Conservation (phyloP, 495 filamentous ascomycete species). For the Lophiostoma macrostomum region DNA sequence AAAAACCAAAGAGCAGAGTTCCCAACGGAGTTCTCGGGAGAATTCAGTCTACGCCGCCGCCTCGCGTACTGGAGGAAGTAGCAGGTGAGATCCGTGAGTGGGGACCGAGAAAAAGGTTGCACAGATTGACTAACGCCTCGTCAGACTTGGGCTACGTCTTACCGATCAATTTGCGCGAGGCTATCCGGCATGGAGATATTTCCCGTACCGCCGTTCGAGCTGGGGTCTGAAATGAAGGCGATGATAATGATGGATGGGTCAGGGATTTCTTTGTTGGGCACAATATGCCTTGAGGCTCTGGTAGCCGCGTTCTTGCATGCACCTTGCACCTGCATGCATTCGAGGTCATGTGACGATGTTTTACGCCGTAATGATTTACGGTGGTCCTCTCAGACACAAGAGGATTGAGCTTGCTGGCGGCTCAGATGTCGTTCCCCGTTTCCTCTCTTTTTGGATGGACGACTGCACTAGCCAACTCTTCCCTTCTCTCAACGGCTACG, state of each 20-base stretch:
- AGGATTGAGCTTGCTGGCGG: slow-evolving; percentile 29
- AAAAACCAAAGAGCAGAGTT: slow-evolving; percentile 44
- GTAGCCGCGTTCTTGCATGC: slow-evolving; percentile 5
- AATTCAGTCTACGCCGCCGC: slow-evolving; percentile 39
- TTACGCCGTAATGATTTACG: slow-evolving; percentile 28
- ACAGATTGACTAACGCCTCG: slow-evolving; percentile 20
- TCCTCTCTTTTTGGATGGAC: background rate
- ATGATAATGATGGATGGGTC: background rate
- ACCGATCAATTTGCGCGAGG: slow-evolving; percentile 40
- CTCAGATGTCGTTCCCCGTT: slow-evolving; percentile 25
- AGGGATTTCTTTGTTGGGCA: slow-evolving; percentile 7
- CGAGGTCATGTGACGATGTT: slow-evolving; percentile 1
- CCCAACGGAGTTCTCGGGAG: slow-evolving; percentile 32
- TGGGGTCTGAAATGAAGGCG: slow-evolving; percentile 19
- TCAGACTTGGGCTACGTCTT: slow-evolving; percentile 38
- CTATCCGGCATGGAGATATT: slow-evolving; percentile 35
- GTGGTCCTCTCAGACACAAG: slow-evolving; percentile 20
- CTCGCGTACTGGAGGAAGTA: slow-evolving; percentile 38
- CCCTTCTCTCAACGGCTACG: slow-evolving; percentile 10
- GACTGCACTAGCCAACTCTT: slow-evolving; percentile 7
- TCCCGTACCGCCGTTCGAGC: slow-evolving; percentile 30
- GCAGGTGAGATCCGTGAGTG: slow-evolving; percentile 39
- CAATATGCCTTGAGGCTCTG: slow-evolving; percentile 20
- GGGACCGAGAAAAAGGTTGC: background rate
- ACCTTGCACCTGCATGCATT: slow-evolving; percentile 7